Base-by-base conservation (phyloP, 1,284 basidiomycete genomes). In the Leccinum fallax region DNA sequence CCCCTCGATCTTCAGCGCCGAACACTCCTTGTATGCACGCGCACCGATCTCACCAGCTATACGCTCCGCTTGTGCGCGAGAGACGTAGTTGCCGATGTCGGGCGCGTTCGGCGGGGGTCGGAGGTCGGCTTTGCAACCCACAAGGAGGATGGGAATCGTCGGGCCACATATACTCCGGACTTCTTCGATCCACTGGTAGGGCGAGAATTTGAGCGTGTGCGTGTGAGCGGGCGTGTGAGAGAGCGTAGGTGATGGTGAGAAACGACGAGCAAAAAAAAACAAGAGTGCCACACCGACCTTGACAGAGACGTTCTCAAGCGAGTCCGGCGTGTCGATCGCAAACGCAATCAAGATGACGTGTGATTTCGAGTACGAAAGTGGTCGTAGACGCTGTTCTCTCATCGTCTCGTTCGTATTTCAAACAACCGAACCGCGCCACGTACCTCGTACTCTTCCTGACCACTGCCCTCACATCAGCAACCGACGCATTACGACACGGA, bases 271-370 rank as follows among this genome's bases (percentile, higher is more conserved):
- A 13, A 26, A 28, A n/a, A 52, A n/a, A 26, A 24, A 5, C 16
- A 16, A 51, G 2, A 16, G 19, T 21, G 7, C 16, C 19, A 21
- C 2, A 2, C 65, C 7, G 51, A 91, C 94, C 85, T 98, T 98
- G 65, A 91, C 89, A 19, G 89, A 85, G 19, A 98, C 96, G 78
- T 98, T 98, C 69, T 98, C 97, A 63, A 98, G 81, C 55, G 94
- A 97, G 79, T 98, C 97, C 30, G 95, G 95, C 21, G 95, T 95
- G 78, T 98, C 97, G 74, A 99, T 90, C 53, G 94, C 87, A 74
- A 97, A 99, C 24, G 95, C 96, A 72, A 99, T 98, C 66, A 99
- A 86, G 76, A 99, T 98, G 72, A 99, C 94, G 78, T 99, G 97
- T 60, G 97, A 97, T 81, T 97, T 95, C 55, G 95, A 95, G 78